These are phyloP conservation scores for Coemansia sp. DNA, from an alignment of 192 early-diverging fungal species.

Conservation along the genomic window DNA sequence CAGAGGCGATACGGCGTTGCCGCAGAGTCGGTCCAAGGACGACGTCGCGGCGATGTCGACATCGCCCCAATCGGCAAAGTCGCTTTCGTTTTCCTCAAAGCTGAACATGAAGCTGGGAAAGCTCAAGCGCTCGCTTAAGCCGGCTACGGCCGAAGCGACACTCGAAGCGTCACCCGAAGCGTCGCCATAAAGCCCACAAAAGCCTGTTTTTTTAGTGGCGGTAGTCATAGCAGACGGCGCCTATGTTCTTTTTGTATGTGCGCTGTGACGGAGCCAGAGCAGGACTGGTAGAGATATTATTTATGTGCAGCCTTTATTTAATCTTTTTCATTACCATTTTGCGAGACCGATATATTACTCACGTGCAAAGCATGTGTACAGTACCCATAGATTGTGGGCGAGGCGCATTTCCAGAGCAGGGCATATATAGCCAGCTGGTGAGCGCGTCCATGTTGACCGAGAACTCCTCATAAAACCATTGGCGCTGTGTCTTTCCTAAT, in stretches of 20 bases:
- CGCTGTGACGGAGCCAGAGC: too few species aligned
- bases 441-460: too few species aligned
- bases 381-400: background rate
- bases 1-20: background rate
- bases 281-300: background rate
- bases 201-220: too few species aligned
- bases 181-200: too few species aligned
- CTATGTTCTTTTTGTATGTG: too few species aligned
- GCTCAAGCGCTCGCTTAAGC: conserved; percentile 37
- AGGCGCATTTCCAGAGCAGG: background rate
- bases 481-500: conserved; percentile 9
- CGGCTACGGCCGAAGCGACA: background rate
- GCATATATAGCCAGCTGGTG: background rate
- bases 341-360: background rate
- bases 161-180: too few species aligned
- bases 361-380: background rate
- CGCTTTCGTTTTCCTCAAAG: conserved; percentile 27
- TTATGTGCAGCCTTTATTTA: background rate
- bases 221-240: background rate
- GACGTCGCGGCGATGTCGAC: conserved; percentile 4
- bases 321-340: background rate
- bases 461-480: background rate
- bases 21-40: conserved; percentile 11
- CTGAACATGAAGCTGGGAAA: conserved; percentile 42
- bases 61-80: conserved; percentile 14